Evolutionary conservation across 805 yeast genomes (phyloP).

Genomic region (Priceomyces fermenticarens): DNA sequence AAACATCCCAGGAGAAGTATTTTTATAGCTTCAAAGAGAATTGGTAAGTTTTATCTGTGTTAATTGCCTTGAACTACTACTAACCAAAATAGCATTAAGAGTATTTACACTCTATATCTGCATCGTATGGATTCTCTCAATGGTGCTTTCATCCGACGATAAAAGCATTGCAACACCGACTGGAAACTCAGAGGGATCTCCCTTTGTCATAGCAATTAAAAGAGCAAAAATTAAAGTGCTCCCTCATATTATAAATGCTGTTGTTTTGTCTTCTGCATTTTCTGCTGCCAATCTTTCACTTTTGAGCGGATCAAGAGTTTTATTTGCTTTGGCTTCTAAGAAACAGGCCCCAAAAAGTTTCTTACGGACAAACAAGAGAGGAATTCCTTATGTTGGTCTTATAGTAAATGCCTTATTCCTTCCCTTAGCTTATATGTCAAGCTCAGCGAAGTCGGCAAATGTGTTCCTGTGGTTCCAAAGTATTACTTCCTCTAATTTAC

Average conservation of each 20-base stretch:
- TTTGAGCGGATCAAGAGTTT: conserved; percentile 26
- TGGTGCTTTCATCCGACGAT: conserved; percentile 31
- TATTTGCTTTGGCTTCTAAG: conserved; percentile 36
- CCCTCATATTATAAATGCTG: conserved; percentile 36
- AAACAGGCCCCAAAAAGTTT: conserved; percentile 36
- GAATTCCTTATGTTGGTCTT: conserved; percentile 28
- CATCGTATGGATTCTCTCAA: conserved; percentile 28
- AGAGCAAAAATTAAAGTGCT: conserved; percentile 30
- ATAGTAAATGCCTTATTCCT: conserved; percentile 17
- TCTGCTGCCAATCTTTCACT: conserved; percentile 32
- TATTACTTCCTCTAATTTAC: conserved; percentile 24
- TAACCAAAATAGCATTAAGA: conserved; percentile 9
- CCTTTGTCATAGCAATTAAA: conserved; percentile 39
- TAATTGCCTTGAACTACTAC: conserved; percentile 1
- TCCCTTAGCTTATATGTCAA: conserved; percentile 33
- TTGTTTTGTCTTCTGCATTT: conserved; percentile 37
- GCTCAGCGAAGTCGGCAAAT: conserved; percentile 18
- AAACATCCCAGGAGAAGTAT: conserved; percentile 30
- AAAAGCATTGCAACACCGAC: conserved; percentile 19
- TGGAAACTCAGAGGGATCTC: conserved; percentile 32
- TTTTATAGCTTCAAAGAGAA: conserved; percentile 25
- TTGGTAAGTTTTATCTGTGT: conserved; percentile 8
- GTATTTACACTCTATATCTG: conserved; percentile 25
- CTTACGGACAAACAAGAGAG: conserved; percentile 26
- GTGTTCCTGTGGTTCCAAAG: conserved; percentile 33